phyloP scores from a whole-genome alignment of 2,329 filamentous ascomycete genomes.

The Aspergillus brunneoviolaceus region DNA sequence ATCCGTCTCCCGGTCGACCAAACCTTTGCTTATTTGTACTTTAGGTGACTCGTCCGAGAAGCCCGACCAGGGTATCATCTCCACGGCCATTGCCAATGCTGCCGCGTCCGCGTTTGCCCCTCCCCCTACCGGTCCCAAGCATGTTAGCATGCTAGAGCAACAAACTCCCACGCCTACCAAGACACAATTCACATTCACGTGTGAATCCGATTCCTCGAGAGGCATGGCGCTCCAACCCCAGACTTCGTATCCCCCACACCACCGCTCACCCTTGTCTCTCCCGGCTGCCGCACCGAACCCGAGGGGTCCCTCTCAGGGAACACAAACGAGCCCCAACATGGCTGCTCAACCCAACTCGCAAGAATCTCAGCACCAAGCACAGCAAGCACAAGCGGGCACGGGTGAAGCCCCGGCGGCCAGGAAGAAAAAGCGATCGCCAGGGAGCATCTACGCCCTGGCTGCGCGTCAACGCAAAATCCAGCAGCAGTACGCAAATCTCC shows the following conservation, averaged over 20 bases:
- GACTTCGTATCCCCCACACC: slow-evolving; percentile 43
- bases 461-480: slow-evolving; percentile 75
- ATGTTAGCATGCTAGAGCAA: slow-evolving; percentile 74
- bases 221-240: slow-evolving; percentile 73
- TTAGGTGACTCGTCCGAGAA: slow-evolving; percentile 39
- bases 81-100: slow-evolving; percentile 85
- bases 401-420: slow-evolving; percentile 53
- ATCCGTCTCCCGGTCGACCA: neutral
- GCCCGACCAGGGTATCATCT: slow-evolving; percentile 77
- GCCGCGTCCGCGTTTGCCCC: slow-evolving; percentile 67
- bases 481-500: slow-evolving; percentile 73
- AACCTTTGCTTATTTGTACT: slow-evolving; percentile 4
- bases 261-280: slow-evolving; percentile 34
- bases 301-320: slow-evolving; percentile 52
- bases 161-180: slow-evolving; percentile 67
- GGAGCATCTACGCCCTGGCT: slow-evolving; percentile 70
- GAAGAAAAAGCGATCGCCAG: slow-evolving; percentile 65
- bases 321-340: slow-evolving; percentile 56
- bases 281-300: slow-evolving; percentile 32
- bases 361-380: neutral
- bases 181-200: slow-evolving; percentile 94
- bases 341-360: slow-evolving; percentile 35
- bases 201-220: slow-evolving; percentile 82
- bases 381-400: slow-evolving; percentile 36
- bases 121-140: slow-evolving; percentile 67